A percentile compares a stretch with the other conserved stretches of the same genome.
phyloP scores from a whole-genome alignment of 805 yeast genomes.

The Ogataea angusta region DNA sequence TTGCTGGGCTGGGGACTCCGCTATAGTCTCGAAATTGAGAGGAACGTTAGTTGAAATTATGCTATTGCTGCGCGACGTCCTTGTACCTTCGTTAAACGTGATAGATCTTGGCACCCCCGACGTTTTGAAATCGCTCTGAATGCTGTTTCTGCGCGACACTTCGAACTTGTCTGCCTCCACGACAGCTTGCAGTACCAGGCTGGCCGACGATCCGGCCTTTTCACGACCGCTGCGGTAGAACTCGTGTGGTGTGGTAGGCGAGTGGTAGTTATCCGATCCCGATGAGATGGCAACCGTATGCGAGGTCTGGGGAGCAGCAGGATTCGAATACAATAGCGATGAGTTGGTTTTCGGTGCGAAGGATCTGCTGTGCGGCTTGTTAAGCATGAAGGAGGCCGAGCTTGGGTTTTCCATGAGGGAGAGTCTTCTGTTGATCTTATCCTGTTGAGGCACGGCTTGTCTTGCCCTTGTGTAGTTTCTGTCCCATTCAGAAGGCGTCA shows the following conservation, averaged over 20 bases:
- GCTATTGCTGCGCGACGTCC: slow-evolving; percentile 17
- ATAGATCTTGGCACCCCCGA: slow-evolving; percentile 35
- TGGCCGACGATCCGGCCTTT: slow-evolving; percentile 49
- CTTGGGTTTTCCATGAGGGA: slow-evolving; percentile 45
- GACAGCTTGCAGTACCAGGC: slow-evolving; percentile 68
- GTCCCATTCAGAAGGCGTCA: slow-evolving; percentile 92
- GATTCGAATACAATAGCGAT: slow-evolving; percentile 43
- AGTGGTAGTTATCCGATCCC: slow-evolving; percentile 25
- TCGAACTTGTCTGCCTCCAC: slow-evolving; percentile 56
- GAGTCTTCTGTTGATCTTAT: slow-evolving; percentile 34
- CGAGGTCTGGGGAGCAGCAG: slow-evolving; percentile 68
- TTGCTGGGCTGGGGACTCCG: slow-evolving; percentile 37
- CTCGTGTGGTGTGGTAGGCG: slow-evolving; percentile 18
- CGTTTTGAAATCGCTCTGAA: slow-evolving; percentile 20
- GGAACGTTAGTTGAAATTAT: slow-evolving; percentile 12
- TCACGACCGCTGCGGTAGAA: slow-evolving; percentile 23
- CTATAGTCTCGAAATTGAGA: slow-evolving; percentile 42
- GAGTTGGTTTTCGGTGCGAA: slow-evolving; percentile 39
- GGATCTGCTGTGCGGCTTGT: slow-evolving; percentile 32
- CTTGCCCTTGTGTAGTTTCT: slow-evolving; percentile 45
- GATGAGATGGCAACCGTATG: slow-evolving; percentile 33
- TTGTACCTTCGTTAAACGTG: slow-evolving; percentile 20
- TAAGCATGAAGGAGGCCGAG: slow-evolving; percentile 38
- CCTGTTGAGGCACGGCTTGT: slow-evolving; percentile 20
- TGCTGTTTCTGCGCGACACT: slow-evolving; percentile 32